Evolutionary conservation across 78 protist species (phyloP), one percentile per base, ranked within the genome.

Genomic region (Paratrimastix pyriformis): DNA sequence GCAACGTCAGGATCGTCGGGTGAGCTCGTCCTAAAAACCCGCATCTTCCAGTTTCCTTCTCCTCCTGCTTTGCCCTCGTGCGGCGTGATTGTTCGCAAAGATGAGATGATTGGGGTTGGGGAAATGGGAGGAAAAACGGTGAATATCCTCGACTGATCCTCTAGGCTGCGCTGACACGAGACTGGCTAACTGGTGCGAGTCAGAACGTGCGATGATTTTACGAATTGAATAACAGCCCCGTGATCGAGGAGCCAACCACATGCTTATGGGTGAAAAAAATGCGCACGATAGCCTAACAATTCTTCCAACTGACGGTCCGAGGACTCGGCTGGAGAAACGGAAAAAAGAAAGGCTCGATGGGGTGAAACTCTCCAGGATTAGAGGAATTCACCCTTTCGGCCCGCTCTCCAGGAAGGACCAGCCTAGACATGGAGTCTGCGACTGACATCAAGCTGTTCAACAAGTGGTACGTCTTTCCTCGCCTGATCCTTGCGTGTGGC

Each of bases 391-490:
- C 15, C 55, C 55, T 15, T 50, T 15, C 13, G 13, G 13, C 32
- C 15, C 55, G 55, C 15, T 13, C 15, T 15, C 32, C 32, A 18
- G 69, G 29, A 24, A 18, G 11, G 11, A 15, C 72, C n/a, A 29
- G 50, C 3, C 5, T 7, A 44, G 11, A 5, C 2, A 69, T 69
- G 45, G 40, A 69, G 44, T 43, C 45, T 11, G 69, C 69, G 15
- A 64, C 69, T 15, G 74, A 70, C 13, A 4, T 55, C 69, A 68
- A 52, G 81, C 72, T 79, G 1, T 79, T 79, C 71, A 76, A 76
- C 26, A 79, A 79, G 52, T 79, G 83, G 83, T 64, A 11, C 40
- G 70, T 42, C 15, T 46, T 72, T 46, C 9, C 30, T 50, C 9
- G 8, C 8, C 11, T 46, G 3, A 38, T 32, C 6, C 15, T 7